Base-by-base conservation (phyloP, 345 rosid genomes). In the Streptanthus diversifolius region DNA sequence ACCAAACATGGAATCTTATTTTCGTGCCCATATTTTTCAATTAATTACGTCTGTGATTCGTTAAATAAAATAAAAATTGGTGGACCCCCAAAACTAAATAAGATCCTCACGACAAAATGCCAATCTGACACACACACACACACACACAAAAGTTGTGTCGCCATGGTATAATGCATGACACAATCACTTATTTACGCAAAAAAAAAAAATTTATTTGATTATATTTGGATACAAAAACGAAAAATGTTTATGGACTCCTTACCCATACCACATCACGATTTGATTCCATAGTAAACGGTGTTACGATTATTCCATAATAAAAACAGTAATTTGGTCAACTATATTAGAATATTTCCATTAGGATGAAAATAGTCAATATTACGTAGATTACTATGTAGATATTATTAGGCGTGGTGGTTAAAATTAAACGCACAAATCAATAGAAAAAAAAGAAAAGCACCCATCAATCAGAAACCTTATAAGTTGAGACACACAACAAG, bases 91-190 rank as follows among this genome's bases (percentile, higher is more conserved):
- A 36, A 29, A 37, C 8, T 17, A 74, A 58, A 59, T 33, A 49
- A 40, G 62, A 74, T 58, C 73, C 55, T 74, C 55, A 67, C 40
- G 55, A 58, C 73, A 74, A 67, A 67, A 67, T 52, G 68, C 63
- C 14, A 39, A 59, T 58, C 78, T 67, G 78, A 74, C 78, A 67
- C 78, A 67, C 51, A 56, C 51, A 36, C 78, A 59, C 73, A 74
- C 78, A 67, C 78, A 67, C 51, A 56, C 51, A 36, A 39, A 37
- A 74, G 78, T 74, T 67, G 59, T 74, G 78, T 74, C 73, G 62
- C 55, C 44, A 59, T 59, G 68, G 54, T 22, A 67, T 44, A 27
- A 67, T 74, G 61, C 73, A 74, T 67, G 78, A 67, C 67, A 55
- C 58, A 60, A 25, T 64, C 65, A 55, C 29, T 21, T 21, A 72